Evolutionary conservation across 2,329 filamentous ascomycete genomes (phyloP).

Genomic region (Bipolaris bicolor): DNA sequence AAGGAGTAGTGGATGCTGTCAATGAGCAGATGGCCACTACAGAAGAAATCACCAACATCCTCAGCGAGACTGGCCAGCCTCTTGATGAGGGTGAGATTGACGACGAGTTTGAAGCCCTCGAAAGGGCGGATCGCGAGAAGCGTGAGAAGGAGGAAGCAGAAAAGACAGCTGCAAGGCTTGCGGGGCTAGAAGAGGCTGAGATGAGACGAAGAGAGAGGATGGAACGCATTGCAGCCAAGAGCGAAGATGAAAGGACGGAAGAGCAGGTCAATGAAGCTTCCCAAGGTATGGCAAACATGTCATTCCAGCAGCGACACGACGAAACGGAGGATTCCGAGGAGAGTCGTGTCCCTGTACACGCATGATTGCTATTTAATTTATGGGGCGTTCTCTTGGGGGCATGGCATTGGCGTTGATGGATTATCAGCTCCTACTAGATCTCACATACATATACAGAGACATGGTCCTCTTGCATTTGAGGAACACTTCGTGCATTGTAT

Average conservation of each 20-base stretch:
- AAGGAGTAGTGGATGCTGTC: conserved; percentile 75
- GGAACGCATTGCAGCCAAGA: not conserved
- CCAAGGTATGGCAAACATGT: conserved; percentile 24
- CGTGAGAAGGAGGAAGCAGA: conserved; percentile 67
- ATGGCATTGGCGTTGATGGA: conserved; percentile 29
- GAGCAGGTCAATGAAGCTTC: conserved; percentile 28
- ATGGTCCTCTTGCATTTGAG: not conserved
- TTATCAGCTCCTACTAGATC: not conserved
- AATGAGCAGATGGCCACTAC: conserved; percentile 74
- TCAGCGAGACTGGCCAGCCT: conserved; percentile 63
- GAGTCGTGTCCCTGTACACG: conserved; percentile 22
- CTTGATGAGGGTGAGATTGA: conserved; percentile 86
- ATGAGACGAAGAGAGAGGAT: conserved; percentile 38
- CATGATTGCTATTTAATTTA: conserved; percentile 11
- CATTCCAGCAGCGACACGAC: conserved; percentile 23
- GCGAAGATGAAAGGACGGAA: conserved; percentile 7
- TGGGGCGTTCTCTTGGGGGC: conserved; percentile 8
- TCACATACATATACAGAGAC: not conserved
- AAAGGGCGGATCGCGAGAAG: conserved; percentile 75
- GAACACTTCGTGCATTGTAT: no score
- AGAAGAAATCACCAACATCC: conserved; percentile 80
- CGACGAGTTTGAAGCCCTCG: conserved; percentile 81
- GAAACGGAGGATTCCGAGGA: conserved; percentile 29
- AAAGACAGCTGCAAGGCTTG: conserved; percentile 53
- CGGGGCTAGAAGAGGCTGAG: conserved; percentile 44